Evolutionary conservation across 2,329 filamentous ascomycete species (phyloP), one percentile per base, ranked within the genome.

Genomic region (Hypomyces rosellus): DNA sequence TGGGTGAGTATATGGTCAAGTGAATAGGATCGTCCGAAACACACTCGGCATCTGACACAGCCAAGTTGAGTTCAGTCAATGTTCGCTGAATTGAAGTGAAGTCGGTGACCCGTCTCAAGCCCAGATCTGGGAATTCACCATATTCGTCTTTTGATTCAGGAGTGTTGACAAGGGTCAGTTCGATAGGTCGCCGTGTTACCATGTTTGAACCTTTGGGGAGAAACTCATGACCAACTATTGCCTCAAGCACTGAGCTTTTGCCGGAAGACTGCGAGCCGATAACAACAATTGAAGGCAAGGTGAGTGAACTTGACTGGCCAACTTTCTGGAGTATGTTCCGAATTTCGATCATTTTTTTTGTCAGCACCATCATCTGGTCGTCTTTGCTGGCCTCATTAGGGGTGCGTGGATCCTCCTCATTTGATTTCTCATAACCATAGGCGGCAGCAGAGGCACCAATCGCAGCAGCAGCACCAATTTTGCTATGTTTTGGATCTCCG

Each of bases 271-370:
- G 93, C 2, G 93, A 99, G 20, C 93, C 93, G 59, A 99, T 96
- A 36, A 99, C 93, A n/a, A 99, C 93, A 51, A 99, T 99, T 0
- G 95, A 97, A 0, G 93, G 93, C 18, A 99, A 73, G 1, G 88
- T 92, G 55, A 99, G 74, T 3, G 88, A 83, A 57, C 86, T 89
- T 1, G 91, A 95, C 72, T 99, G 92, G 34, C 91, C 95, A 43
- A 99, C 88, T 22, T 85, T 89, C 63, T 95, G 88, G 20, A 99
- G 76, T 50, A 99, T 89, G 58, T 85, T 91, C 58, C 95, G 80
- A 51, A 99, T 97, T 73, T 99, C 93, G 63, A 99, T 99, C 93
- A 99, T 99, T 73, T 97, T 97, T 73, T 93, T 92, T 2, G 95
- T 99, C 63, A 99, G 75, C 59, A 96, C 78, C 93, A 99, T 99